phyloP scores from a whole-genome alignment of 805 yeast genomes.

The Candida nanaspora region DNA sequence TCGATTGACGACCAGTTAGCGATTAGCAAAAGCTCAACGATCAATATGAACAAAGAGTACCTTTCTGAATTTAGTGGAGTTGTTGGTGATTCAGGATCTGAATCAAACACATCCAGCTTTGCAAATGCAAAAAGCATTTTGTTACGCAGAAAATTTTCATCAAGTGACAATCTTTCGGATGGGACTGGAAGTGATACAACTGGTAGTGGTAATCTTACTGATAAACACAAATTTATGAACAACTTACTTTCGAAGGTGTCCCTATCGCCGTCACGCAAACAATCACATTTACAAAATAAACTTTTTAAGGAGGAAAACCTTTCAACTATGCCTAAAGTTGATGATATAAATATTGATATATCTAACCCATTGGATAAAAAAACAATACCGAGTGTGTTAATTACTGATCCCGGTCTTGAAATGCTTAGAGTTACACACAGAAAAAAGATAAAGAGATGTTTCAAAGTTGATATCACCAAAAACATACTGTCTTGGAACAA shows the following conservation, averaged over 20 bases:
- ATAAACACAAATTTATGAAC: neutral
- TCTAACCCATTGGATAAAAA: slow-evolving; percentile 17
- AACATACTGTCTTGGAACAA: slow-evolving; percentile 55
- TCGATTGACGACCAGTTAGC: neutral
- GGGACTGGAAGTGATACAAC: neutral
- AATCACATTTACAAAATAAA: neutral
- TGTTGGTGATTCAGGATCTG: no score
- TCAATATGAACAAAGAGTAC: no score
- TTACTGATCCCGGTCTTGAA: slow-evolving; percentile 47
- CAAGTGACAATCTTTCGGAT: neutral
- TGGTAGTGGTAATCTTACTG: neutral
- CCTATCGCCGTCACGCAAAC: neutral
- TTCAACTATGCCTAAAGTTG: neutral
- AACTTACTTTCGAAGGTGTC: neutral
- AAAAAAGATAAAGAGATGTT: slow-evolving; percentile 52
- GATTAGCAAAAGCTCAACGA: no score
- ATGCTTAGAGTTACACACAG: slow-evolving; percentile 64
- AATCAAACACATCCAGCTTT: neutral
- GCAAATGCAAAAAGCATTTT: neutral
- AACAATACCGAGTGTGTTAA: slow-evolving; percentile 37
- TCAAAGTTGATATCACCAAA: slow-evolving; percentile 47
- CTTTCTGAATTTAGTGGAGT: no score
- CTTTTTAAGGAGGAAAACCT: neutral
- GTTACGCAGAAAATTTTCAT: neutral
- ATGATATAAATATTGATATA: neutral